Evolutionary conservation across 176 grass and related monocot species (phyloP), one percentile per base, ranked within the genome.

Genomic region (Pontederia crassipes): DNA sequence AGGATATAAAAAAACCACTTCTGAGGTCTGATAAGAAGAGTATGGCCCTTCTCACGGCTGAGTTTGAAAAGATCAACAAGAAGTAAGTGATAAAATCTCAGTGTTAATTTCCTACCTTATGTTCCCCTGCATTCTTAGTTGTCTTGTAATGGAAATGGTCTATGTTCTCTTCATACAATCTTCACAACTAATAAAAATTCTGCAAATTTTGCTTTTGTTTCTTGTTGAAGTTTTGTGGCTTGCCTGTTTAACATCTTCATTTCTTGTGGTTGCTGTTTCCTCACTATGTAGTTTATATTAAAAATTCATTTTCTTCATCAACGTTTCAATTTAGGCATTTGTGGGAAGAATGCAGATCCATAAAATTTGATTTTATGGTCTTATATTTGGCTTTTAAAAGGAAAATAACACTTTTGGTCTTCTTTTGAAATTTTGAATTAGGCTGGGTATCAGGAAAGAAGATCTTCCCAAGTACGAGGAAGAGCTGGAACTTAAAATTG

Each of bases 1-100:
- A 98, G 66, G 85, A 98, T 9, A 93, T 92, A 46, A 98, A 98
- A 71, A 98, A 89, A 11, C 85, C 88, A 62, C 94, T 98, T 64
- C 54, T 93, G 46, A 87, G 94, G 74, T 75, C 59, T 12, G 94
- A 98, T 79, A 93, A 89, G 78, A 98, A 98, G 75, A 98, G 86
- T 56, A 98, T 98, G 88, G 48, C 48, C 62, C 58, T 81, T 18
- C 88, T 98, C 7, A 8, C 69, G 64, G 82, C 84, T 29, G 94
- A 98, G 74, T 89, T 98, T 51, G 94, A 93, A 9, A 83, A 89
- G 82, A 82, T 98, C 48, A 93, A 89, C 77, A 86, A 86, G 62
- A 98, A 83, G 93, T 98, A 89, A 52, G 84, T 18, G 17, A 64
- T 80, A 55, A 24, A 63, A 50, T 56, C 48, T 65, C 45, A 9